These are phyloP conservation scores for Carallia brachiata DNA, from an alignment of 345 rosid genomes.

Conservation along the genomic window DNA sequence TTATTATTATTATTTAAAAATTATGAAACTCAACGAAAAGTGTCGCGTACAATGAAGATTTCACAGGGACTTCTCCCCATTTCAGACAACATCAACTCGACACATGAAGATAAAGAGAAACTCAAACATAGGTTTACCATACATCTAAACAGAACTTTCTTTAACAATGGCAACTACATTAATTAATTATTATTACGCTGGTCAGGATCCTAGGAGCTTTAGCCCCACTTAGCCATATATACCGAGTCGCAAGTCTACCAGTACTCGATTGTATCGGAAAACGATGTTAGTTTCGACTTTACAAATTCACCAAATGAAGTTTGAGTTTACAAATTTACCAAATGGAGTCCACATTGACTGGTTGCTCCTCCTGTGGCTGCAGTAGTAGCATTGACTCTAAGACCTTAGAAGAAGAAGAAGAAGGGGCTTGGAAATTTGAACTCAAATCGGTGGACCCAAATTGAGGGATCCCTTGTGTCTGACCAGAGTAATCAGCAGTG, in stretches of 20 bases:
- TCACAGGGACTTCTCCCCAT: too few relatives aligned
- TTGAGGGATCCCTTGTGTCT: constrained; percentile 39
- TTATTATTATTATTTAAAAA: too few relatives aligned
- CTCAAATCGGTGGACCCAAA: constrained; percentile 27
- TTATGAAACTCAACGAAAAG: too few relatives aligned
- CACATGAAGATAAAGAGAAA: neutral
- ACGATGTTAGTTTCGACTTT: constrained; percentile 18
- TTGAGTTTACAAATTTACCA: constrained; percentile 45
- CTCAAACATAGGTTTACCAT: too few relatives aligned
- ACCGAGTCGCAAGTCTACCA: too few relatives aligned
- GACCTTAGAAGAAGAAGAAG: constrained; percentile 59
- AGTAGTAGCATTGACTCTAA: constrained; percentile 34
- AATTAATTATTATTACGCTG: too few relatives aligned
- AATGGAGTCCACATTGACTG: constrained; percentile 75
- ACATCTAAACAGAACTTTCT: too few relatives aligned
- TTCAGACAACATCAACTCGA: neutral
- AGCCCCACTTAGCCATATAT: too few relatives aligned
- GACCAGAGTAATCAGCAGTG: constrained; percentile 35
- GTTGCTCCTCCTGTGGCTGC: constrained; percentile 62
- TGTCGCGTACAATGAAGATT: too few relatives aligned
- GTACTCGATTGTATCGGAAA: too few relatives aligned
- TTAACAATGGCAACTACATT: too few relatives aligned
- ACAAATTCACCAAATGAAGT: constrained; percentile 63
- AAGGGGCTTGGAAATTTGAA: constrained; percentile 46
- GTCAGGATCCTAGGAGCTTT: too few relatives aligned